Conservation (phyloP, 768 basidiomycete genomes). For the Serendipita sp. region DNA sequence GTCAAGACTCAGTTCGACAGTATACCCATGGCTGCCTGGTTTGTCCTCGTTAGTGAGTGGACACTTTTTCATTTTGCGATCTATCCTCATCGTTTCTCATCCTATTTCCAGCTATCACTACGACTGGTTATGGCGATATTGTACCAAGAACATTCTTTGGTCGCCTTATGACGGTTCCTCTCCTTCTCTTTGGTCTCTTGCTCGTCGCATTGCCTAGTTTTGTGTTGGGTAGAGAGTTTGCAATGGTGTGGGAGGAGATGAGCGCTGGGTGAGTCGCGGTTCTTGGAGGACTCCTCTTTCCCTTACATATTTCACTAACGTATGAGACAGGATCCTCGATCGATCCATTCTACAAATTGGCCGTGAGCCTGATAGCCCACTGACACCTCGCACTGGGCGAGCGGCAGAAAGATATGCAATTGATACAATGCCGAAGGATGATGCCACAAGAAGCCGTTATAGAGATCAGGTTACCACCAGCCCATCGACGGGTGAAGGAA, state of each 20-base stretch:
- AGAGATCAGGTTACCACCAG: background rate
- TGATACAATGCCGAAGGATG: background rate
- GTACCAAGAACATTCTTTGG: constrained; percentile 81
- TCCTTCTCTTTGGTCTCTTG: constrained; percentile 74
- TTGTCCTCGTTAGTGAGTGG: constrained; percentile 18
- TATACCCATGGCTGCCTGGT: constrained; percentile 69
- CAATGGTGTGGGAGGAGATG: constrained; percentile 80
- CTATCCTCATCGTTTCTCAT: background rate
- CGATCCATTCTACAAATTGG: background rate
- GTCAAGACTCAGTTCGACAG: constrained; percentile 64
- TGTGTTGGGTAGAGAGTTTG: constrained; percentile 83
- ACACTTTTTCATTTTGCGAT: background rate
- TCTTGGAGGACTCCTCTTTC: constrained; percentile 22
- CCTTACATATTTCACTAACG: background rate
- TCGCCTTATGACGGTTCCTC: constrained; percentile 66
- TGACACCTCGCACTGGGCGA: background rate
- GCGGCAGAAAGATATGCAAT: background rate
- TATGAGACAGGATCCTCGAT: background rate
- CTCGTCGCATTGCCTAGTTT: constrained; percentile 85
- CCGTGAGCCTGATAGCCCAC: background rate
- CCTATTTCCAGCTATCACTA: constrained; percentile 51
- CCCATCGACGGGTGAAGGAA: background rate
- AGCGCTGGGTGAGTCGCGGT: constrained; percentile 16
- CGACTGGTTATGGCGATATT: constrained; percentile 85
- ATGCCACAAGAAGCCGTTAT: background rate